Base-by-base conservation (phyloP, 352 stramenopile species). In the Phytopythium litorale region DNA sequence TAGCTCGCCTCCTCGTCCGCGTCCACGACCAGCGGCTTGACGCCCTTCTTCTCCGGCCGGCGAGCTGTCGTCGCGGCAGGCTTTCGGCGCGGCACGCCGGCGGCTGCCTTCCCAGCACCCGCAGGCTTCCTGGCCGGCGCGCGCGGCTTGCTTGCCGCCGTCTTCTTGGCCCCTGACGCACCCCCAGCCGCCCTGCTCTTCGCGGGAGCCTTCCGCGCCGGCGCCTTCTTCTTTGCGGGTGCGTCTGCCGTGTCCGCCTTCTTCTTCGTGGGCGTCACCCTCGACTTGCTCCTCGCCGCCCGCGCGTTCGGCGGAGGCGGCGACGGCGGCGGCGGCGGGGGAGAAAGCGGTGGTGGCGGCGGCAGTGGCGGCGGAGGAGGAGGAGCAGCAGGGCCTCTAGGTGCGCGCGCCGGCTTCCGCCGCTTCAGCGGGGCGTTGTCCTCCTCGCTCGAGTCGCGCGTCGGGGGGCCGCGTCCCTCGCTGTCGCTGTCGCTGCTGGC, bases 371-470 rank as follows among this genome's bases (percentile, higher is more conserved):
- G 74, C 16, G 69, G 74, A 25, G 73, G 76, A 1, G 74, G 70
- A 25, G 72, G 74, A 5, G 74, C 56, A 4, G 75, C 72, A 15
- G 71, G 45, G 3, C 63, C 64, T 52, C 66, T 70, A 21, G 53
- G 58, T 19, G 23, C 28, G 30, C 38, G 65, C 35, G 46, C 46
- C 32, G 54, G 18, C 53, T 40, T 46, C 7, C 9, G 21, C 25
- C 48, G 48, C 59, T 70, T 67, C 15, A 73, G 55, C 23, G 51
- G 67, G 32, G 56, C 38, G 35, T 63, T 71, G 37, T 72, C 50
- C 33, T 66, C 58, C 35, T 83, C 76, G 56, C 71, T 84, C 52
- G 70, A 82, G 53, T 69, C 84, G 53, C 58, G 48, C 25, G n/a
- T 15, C 6, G 19, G n/a, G 7, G 19, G 35, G 3, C 35, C 19